Evolutionary conservation across 495 filamentous ascomycete genomes (phyloP).

Genomic region (Penicillium salamii): DNA sequence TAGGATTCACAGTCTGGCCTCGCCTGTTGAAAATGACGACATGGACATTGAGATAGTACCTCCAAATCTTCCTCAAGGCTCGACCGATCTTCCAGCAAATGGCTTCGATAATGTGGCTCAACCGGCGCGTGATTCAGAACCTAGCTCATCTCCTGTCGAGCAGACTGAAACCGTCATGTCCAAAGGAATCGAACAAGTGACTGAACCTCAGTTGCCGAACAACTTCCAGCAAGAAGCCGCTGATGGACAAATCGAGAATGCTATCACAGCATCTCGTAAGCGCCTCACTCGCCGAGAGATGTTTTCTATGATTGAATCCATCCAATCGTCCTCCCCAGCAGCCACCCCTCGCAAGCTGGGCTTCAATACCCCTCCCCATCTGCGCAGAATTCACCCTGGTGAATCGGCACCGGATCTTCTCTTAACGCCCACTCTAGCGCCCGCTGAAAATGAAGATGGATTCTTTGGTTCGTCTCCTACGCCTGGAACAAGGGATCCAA

Average conservation of each 20-base stretch:
- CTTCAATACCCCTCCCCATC: constrained; percentile 38
- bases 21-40: background rate
- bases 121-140: background rate
- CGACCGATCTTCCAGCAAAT: background rate
- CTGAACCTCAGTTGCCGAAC: constrained; percentile 14
- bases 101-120: background rate
- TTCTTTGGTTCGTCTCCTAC: constrained; percentile 83
- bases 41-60: background rate
- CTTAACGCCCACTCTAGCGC: constrained; percentile 47
- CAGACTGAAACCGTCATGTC: constrained; percentile 1
- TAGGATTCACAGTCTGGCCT: background rate
- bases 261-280: constrained; percentile 27
- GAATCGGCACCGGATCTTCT: constrained; percentile 29
- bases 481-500: constrained; percentile 50
- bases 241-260: background rate
- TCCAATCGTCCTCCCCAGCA: constrained; percentile 57
- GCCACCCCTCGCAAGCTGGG: constrained; percentile 29
- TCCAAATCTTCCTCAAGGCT: background rate
- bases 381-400: constrained; percentile 23
- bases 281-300: constrained; percentile 56
- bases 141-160: constrained; percentile 30
- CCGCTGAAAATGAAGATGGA: constrained; percentile 50
- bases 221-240: background rate
- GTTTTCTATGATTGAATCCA: constrained; percentile 67
- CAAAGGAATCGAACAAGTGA: constrained; percentile 4